phyloP scores from a whole-genome alignment of 2,329 filamentous ascomycete species.

The Fusarium gaditjirri region DNA sequence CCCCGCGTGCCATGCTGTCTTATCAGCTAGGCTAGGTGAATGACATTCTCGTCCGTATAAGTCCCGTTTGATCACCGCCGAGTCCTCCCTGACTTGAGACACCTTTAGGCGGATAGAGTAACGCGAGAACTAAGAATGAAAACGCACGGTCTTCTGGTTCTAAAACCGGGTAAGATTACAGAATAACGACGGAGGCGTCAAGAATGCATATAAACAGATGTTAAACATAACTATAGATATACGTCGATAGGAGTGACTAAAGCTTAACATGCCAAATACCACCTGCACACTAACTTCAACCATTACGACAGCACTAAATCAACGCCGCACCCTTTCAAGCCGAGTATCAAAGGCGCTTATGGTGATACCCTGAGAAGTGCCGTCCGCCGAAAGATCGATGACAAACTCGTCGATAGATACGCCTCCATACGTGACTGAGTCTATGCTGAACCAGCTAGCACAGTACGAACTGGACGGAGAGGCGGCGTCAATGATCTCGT shows the following conservation, averaged over 20 bases:
- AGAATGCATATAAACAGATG: too few relatives aligned
- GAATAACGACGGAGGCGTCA: too few relatives aligned
- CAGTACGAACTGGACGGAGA: neutral
- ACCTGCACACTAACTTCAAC: neutral
- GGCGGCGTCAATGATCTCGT: neutral
- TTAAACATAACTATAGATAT: too few relatives aligned
- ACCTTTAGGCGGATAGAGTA: too few relatives aligned
- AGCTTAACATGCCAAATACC: neutral
- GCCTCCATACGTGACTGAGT: neutral
- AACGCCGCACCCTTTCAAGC: neutral
- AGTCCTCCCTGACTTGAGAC: too few relatives aligned
- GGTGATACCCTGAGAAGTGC: neutral
- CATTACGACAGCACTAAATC: accelerated
- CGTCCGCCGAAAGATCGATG: neutral
- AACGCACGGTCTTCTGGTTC: too few relatives aligned
- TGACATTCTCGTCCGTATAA: too few relatives aligned
- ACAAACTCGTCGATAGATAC: neutral
- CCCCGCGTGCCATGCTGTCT: too few relatives aligned
- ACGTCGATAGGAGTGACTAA: neutral
- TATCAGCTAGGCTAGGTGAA: too few relatives aligned
- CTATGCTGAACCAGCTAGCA: neutral
- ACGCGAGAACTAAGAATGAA: too few relatives aligned
- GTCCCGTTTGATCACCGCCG: too few relatives aligned
- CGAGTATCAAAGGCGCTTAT: neutral
- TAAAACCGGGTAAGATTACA: too few relatives aligned